Conservation (phyloP, 176 grass and related monocot species). For the Tillandsia leiboldiana region DNA sequence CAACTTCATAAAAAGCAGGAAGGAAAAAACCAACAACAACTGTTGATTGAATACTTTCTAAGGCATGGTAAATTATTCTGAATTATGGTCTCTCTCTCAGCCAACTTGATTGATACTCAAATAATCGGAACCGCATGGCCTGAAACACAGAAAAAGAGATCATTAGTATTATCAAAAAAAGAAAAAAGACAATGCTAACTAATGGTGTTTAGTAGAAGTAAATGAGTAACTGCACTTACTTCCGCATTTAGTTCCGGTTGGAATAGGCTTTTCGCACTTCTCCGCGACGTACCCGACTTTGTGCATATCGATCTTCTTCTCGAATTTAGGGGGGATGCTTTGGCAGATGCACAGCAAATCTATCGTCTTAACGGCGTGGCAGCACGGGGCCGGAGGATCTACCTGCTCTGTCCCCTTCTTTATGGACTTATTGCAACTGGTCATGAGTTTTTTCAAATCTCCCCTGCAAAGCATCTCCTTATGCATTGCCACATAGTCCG, state of each 20-base stretch:
- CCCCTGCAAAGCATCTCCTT: no score
- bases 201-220: no score
- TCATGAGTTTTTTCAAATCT: neutral
- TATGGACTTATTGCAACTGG: slow-evolving; percentile 21
- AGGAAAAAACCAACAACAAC: no score
- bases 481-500: neutral
- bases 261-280: slow-evolving; percentile 7
- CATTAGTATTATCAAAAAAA: no score
- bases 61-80: no score
- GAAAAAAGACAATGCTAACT: no score
- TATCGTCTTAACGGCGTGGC: neutral
- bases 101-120: no score
- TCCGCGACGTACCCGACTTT: slow-evolving; percentile 28
- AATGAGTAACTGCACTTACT: neutral
- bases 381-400: slow-evolving; percentile 25
- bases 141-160: no score
- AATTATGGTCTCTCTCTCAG: no score
- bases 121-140: no score
- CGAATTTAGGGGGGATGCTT: slow-evolving; percentile 11
- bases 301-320: slow-evolving; percentile 30
- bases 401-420: slow-evolving; percentile 15
- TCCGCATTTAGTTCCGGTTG: slow-evolving; percentile 19
- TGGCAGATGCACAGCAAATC: slow-evolving; percentile 25
- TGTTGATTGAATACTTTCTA: no score
- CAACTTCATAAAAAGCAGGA: no score